Evolutionary conservation across 1,139 yeast species (phyloP).

Genomic region (Yarrowia galli): DNA sequence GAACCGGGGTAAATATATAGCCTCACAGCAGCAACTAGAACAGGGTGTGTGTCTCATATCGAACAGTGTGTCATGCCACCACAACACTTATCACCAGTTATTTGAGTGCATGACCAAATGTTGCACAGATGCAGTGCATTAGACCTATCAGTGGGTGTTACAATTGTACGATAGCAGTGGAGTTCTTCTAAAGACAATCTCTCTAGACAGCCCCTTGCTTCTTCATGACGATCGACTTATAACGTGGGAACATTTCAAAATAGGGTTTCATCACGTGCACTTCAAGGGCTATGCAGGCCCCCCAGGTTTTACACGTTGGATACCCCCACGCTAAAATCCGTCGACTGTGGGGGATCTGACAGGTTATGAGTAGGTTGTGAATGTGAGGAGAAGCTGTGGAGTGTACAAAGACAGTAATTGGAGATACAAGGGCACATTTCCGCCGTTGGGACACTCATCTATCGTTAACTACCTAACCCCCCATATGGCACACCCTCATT

Average conservation of each 20-base stretch:
- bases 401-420: too few species aligned
- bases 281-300: slow-evolving; percentile 5
- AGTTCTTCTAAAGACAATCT: too few species aligned
- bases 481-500: too few species aligned
- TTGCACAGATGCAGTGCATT: neutral
- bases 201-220: too few species aligned
- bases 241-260: slow-evolving; percentile 12
- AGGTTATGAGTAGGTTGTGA: slow-evolving; percentile 4
- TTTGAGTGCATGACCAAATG: neutral
- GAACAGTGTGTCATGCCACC: neutral
- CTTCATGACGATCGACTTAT: slow-evolving; percentile 3
- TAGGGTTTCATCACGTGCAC: slow-evolving; percentile 14
- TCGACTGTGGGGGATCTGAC: neutral
- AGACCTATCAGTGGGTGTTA: neutral
- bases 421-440: too few species aligned
- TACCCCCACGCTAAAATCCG: slow-evolving; percentile 37
- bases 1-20: neutral
- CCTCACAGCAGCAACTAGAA: too few species aligned
- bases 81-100: neutral
- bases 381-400: neutral
- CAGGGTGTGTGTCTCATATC: neutral
- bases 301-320: slow-evolving; percentile 4
- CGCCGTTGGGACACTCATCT: too few species aligned
- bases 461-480: too few species aligned
- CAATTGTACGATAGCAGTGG: too few species aligned